These are phyloP conservation scores for Ogataea wickerhamii DNA, from an alignment of 805 yeast genomes.

Conservation along the genomic window DNA sequence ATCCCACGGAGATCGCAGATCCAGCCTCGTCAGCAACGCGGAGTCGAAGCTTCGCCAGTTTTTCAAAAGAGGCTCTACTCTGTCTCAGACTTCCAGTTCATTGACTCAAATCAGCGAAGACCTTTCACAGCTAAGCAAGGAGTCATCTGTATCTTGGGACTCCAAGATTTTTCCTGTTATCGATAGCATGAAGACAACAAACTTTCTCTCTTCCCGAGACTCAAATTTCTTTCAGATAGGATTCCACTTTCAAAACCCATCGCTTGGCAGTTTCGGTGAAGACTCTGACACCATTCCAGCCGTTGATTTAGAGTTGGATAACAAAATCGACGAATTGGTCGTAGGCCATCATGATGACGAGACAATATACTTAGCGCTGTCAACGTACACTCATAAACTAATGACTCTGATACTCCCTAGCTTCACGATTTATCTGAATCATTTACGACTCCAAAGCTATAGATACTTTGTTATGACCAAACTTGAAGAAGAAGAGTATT, in stretches of 20 bases:
- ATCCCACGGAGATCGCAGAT: constrained; percentile 9
- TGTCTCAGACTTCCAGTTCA: constrained; percentile 4
- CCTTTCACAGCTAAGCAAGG: neutral
- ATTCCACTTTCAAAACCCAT: constrained; percentile 10
- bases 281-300: constrained; percentile 10
- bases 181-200: constrained; percentile 8
- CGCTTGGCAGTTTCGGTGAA: neutral
- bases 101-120: constrained; percentile 5
- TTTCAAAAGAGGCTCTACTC: constrained; percentile 16
- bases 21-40: constrained; percentile 15
- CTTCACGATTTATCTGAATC: constrained; percentile 20
- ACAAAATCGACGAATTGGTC: constrained; percentile 16
- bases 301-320: constrained; percentile 22
- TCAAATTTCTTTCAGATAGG: constrained; percentile 26
- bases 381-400: constrained; percentile 24
- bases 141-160: constrained; percentile 10
- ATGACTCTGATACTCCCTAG: constrained; percentile 21
- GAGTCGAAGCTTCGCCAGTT: constrained; percentile 19
- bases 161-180: constrained; percentile 15
- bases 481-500: constrained; percentile 23
- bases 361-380: constrained; percentile 23
- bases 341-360: constrained; percentile 29
- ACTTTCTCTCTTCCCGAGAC: constrained; percentile 12
- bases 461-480: constrained; percentile 18
- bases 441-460: constrained; percentile 21